A percentile compares a stretch with the other conserved stretches of the same genome.
Conservation (phyloP, 768 basidiomycete species). For the Omphalotus guepiniiformis region DNA sequence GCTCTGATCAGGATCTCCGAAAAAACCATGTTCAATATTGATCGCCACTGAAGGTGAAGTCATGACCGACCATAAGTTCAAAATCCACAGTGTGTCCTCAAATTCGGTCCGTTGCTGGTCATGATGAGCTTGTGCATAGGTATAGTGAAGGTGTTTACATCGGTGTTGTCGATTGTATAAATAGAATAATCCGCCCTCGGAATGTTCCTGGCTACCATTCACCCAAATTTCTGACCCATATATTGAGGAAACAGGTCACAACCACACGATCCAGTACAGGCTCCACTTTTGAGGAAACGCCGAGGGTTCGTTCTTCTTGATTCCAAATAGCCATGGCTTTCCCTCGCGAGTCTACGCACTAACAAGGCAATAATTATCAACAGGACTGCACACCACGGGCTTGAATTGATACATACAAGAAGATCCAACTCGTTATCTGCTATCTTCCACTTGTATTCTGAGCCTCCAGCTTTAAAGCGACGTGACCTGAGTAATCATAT, state of each 20-base stretch:
- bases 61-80: no score
- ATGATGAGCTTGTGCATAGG: no score
- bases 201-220: conserved; percentile 43
- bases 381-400: background rate
- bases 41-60: no score
- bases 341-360: conserved; percentile 50
- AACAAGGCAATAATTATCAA: conserved; percentile 3
- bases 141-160: no score
- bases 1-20: no score
- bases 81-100: no score
- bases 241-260: conserved; percentile 49
- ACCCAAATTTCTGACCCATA: conserved; percentile 43
- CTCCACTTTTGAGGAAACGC: conserved; percentile 34
- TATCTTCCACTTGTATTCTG: conserved; percentile 57
- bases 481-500: conserved; percentile 38
- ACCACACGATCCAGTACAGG: conserved; percentile 45
- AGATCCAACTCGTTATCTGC: conserved; percentile 39
- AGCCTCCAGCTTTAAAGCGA: conserved; percentile 44
- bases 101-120: no score
- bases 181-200: no score
- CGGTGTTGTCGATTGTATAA: no score
- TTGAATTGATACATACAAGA: conserved; percentile 36
- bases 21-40: no score
- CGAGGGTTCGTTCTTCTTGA: conserved; percentile 32
- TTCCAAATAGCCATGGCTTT: conserved; percentile 46